phyloP scores from a whole-genome alignment of 2,329 filamentous ascomycete genomes.

The Fusarium piperis region DNA sequence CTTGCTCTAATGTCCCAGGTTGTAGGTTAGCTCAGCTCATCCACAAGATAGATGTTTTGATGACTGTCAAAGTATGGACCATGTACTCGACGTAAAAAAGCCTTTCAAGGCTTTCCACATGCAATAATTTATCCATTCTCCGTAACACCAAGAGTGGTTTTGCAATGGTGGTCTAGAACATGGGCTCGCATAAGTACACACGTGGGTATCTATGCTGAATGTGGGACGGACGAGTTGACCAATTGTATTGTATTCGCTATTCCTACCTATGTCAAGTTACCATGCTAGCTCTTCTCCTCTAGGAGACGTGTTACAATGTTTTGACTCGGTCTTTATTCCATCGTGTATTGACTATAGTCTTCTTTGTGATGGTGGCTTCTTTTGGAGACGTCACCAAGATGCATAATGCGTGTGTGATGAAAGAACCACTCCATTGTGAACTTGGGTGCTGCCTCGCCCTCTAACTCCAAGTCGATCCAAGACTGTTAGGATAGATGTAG shows the following conservation, averaged over 20 bases:
- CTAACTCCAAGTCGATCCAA: neutral
- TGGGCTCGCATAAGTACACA: neutral
- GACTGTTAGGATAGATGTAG: neutral
- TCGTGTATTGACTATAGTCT: neutral
- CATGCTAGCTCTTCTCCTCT: neutral
- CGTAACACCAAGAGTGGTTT: neutral
- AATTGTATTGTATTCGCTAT: neutral
- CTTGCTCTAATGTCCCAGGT: neutral
- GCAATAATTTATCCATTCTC: neutral
- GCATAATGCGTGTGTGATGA: neutral
- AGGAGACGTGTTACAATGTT: neutral
- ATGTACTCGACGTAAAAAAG: neutral
- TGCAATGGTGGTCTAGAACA: neutral
- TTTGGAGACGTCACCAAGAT: neutral
- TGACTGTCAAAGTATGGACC: neutral
- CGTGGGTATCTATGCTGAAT: neutral
- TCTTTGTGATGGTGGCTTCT: neutral
- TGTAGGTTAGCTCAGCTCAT: neutral
- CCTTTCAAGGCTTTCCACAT: neutral
- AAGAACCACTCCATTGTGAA: neutral
- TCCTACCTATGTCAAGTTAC: neutral
- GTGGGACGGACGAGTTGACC: neutral
- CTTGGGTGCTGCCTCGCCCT: neutral
- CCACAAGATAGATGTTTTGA: neutral
- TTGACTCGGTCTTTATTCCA: neutral